Conservation (phyloP, 176 grass and related monocot species). For the sorghum (Sorghum bicolor) region Sorghum_bicolor_NCBIv3 NC_012874.2:4218001-4218500, state of each 20-base stretch:
- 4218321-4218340: slow-evolving; percentile 2
- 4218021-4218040: slow-evolving; percentile 57
- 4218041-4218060: slow-evolving; percentile 21
- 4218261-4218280: slow-evolving; percentile 34
- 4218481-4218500: background rate
- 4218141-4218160: background rate
- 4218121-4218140: slow-evolving; percentile 38
- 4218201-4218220: slow-evolving; percentile 45
- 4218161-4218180: slow-evolving; percentile 37
- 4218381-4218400: background rate
- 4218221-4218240: slow-evolving; percentile 40
- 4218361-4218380: background rate
- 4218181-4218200: slow-evolving; percentile 33
- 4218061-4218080: background rate
- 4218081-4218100: slow-evolving; percentile 41
- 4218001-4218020: slow-evolving; percentile 32
- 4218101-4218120: slow-evolving; percentile 26
- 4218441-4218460: background rate
- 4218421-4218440: background rate
- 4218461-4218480: background rate
- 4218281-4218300: background rate
- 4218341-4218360: background rate
- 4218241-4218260: slow-evolving; percentile 28
- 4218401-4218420: background rate
- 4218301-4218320: background rate